These are phyloP conservation scores for Rubia yunnanensis DNA, from an alignment of 257 asterid species.

Conservation along the genomic window DNA sequence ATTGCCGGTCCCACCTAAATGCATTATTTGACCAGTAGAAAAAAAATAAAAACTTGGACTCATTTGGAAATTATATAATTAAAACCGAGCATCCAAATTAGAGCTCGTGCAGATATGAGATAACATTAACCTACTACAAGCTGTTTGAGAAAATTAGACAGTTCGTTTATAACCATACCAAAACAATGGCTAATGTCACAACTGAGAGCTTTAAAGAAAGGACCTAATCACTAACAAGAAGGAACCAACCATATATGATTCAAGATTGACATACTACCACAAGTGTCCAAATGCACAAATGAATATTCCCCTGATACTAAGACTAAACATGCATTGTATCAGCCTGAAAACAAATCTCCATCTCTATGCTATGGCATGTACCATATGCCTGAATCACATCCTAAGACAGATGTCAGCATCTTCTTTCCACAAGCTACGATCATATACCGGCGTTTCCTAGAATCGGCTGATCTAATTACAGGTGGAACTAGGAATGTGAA, in stretches of 20 bases:
- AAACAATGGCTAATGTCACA: background rate
- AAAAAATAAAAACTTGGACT: background rate
- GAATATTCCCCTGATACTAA: too few species aligned
- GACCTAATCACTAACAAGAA: background rate
- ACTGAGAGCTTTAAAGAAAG: too few species aligned
- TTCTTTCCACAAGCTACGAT: background rate
- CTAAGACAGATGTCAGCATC: background rate
- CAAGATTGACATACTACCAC: background rate
- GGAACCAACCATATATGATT: background rate
- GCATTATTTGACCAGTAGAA: background rate
- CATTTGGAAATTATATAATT: background rate
- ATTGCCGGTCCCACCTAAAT: background rate
- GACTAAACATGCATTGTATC: background rate
- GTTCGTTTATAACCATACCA: too few species aligned
- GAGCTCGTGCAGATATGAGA: too few species aligned
- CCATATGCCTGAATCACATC: background rate
- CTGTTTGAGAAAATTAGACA: too few species aligned
- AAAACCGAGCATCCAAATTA: too few species aligned
- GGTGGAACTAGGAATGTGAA: conserved; percentile 10
- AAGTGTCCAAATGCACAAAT: background rate
- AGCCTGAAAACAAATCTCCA: background rate
- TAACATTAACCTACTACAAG: too few species aligned
- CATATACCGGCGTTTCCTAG: background rate
- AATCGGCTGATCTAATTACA: background rate
- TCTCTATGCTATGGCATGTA: background rate